Evolutionary conservation across 331 rosid species (phyloP), one percentile per base, ranked within the genome.

Genomic region (Acacia pycnantha): DNA sequence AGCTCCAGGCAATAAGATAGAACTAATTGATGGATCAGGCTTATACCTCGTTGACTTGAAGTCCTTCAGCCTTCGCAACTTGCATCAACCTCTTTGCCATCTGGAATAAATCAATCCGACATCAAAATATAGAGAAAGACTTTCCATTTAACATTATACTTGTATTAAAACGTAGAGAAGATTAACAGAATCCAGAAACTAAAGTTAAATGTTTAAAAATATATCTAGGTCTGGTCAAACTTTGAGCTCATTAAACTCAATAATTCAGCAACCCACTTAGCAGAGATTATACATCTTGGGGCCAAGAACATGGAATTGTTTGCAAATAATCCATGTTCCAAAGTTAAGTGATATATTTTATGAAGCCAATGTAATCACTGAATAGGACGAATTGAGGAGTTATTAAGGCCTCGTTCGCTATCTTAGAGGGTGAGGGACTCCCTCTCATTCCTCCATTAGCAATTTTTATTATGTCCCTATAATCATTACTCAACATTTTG

Each of bases 31-130:
- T 41, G 44, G 37, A 66, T 64, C 46, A 62, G 73, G 64, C 16
- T 77, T 70, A 81, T 78, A 95, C 98, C 93, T 95, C 94, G 68
- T 93, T 92, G 73, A 89, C 94, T 86, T 93, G 92, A 87, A 95
- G 90, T 79, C 93, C 92, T 88, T 93, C 99, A 75, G 94, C 82
- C 64, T 75, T 92, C 61, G 97, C 93, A 87, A 95, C 89, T 83
- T 90, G 91, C 87, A 88, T 82, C 79, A 95, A 89, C 89, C 88
- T 90, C 88, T 95, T 95, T 54, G 97, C 98, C 98, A 93, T 95
- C 99, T 95, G 85, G 41, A 84, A 88, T 58, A 77, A 80, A 84
- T 68, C 61, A 91, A 83, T 33, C 56, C 46, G 11, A 56, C 70
- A 83, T 84, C 40, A 62, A 62, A 24, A 62, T 19, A 27, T 12